A percentile compares a stretch with the other conserved stretches of the same genome.
Conservation (phyloP, 2,329 filamentous ascomycete genomes). For the Cyphellophora europaea region DNA sequence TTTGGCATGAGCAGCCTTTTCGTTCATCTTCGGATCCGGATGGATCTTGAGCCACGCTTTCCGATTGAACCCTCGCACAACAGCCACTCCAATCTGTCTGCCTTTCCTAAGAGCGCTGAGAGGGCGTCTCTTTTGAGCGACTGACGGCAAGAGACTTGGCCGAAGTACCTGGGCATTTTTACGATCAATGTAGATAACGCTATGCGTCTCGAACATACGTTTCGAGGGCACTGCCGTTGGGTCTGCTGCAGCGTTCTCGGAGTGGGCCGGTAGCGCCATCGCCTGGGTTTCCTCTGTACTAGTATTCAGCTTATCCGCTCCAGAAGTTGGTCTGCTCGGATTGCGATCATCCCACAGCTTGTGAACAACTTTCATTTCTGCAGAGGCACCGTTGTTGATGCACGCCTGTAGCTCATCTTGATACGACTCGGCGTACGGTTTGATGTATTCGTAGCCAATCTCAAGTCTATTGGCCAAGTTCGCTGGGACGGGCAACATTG, state of each 20-base stretch:
- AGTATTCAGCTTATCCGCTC: conserved; percentile 26
- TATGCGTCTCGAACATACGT: conserved; percentile 59
- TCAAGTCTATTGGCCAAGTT: conserved; percentile 86
- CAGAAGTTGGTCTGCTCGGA: conserved; percentile 26
- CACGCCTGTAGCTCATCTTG: conserved; percentile 83
- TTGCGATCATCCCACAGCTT: conserved; percentile 54
- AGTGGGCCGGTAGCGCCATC: conserved; percentile 6
- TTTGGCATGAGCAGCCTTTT: conserved; percentile 32
- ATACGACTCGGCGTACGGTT: conserved; percentile 88
- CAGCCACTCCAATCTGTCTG: conserved; percentile 69
- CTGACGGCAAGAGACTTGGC: conserved; percentile 73
- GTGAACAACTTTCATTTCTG: conserved; percentile 85
- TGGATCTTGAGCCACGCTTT: conserved; percentile 67
- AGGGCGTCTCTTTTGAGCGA: conserved; percentile 72
- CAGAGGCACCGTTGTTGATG: conserved; percentile 76
- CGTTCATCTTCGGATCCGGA: conserved; percentile 34
- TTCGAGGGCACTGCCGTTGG: conserved; percentile 12
- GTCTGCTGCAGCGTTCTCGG: conserved; percentile 14
- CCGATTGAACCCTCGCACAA: conserved; percentile 83
- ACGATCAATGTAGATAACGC: conserved; percentile 77
- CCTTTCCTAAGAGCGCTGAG: conserved; percentile 79
- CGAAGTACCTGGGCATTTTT: conserved; percentile 75
- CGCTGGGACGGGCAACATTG: conserved; percentile 81
- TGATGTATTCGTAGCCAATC: conserved; percentile 76
- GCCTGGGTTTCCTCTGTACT: conserved; percentile 16